Percentiles rank a stretch among this genome's conserved stretches.
Evolutionary conservation across 2,329 filamentous ascomycete species (phyloP).

Genomic region (Cryphonectria nitschkei): DNA sequence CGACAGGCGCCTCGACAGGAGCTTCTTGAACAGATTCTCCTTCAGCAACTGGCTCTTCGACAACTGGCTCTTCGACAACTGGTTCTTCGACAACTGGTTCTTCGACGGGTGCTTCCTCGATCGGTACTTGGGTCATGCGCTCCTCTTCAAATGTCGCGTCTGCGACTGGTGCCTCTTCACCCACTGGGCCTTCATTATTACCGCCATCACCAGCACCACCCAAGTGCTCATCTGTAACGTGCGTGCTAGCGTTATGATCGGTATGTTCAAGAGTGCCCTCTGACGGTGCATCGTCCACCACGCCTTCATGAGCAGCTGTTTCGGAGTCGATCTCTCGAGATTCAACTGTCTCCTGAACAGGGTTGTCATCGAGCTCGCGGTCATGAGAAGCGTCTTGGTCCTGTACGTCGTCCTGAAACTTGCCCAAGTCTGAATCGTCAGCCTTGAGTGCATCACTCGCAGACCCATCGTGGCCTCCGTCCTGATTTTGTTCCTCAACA

Average conservation of each 20-base stretch:
- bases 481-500: not conserved
- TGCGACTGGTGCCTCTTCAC: not conserved
- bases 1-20: not conserved
- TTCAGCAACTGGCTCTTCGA: not conserved
- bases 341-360: not conserved
- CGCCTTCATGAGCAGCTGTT: not conserved
- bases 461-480: not conserved
- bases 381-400: not conserved
- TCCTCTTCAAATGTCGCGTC: not conserved
- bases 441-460: not conserved
- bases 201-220: too few relatives aligned
- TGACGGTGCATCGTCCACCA: not conserved
- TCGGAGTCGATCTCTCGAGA: not conserved
- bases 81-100: not conserved
- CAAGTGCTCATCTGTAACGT: not conserved
- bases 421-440: not conserved
- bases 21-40: not conserved
- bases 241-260: not conserved
- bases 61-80: not conserved
- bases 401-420: not conserved
- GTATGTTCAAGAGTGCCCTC: not conserved
- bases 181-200: not conserved
- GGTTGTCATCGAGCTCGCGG: not conserved
- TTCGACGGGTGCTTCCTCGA: not conserved
- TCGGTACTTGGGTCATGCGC: not conserved